phyloP scores from a whole-genome alignment of 257 asterid genomes.

The Solanum habrochaites region DNA sequence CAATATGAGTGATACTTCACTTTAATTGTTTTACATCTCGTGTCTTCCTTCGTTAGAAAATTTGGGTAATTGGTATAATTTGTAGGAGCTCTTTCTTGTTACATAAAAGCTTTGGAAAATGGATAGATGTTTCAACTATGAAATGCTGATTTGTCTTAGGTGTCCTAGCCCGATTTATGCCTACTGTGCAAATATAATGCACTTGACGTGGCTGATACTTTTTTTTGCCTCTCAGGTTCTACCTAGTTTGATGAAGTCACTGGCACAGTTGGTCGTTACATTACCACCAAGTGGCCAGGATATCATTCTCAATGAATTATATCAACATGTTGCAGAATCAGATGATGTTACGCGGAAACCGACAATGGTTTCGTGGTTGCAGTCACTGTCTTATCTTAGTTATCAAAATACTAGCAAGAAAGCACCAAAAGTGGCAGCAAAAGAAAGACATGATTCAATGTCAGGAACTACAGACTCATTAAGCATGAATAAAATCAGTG shows the following conservation, averaged over 20 bases:
- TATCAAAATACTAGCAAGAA: slow-evolving; percentile 24
- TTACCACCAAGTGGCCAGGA: slow-evolving; percentile 44
- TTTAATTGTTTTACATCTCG: neutral
- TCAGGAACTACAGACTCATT: neutral
- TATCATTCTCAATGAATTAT: slow-evolving; percentile 39
- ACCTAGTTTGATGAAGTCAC: slow-evolving; percentile 55
- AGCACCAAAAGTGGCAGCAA: neutral
- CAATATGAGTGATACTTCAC: neutral
- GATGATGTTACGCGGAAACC: slow-evolving; percentile 81
- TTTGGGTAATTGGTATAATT: neutral
- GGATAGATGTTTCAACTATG: neutral
- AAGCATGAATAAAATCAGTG: slow-evolving; percentile 6
- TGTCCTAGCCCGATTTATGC: neutral
- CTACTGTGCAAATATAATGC: neutral
- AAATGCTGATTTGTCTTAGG: neutral
- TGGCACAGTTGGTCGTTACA: slow-evolving; percentile 42
- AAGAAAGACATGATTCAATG: neutral
- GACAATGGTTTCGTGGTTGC: slow-evolving; percentile 70
- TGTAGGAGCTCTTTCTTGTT: neutral
- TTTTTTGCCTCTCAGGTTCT: slow-evolving; percentile 38
- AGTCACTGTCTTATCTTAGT: slow-evolving; percentile 65
- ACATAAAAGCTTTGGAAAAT: neutral
- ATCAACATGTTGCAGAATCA: slow-evolving; percentile 66
- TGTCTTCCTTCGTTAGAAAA: neutral
- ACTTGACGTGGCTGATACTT: neutral